Percentiles rank a stretch among this genome's conserved stretches.
Conservation (phyloP, 1,139 yeast genomes). For the Yamadazyma aaseri region DNA sequence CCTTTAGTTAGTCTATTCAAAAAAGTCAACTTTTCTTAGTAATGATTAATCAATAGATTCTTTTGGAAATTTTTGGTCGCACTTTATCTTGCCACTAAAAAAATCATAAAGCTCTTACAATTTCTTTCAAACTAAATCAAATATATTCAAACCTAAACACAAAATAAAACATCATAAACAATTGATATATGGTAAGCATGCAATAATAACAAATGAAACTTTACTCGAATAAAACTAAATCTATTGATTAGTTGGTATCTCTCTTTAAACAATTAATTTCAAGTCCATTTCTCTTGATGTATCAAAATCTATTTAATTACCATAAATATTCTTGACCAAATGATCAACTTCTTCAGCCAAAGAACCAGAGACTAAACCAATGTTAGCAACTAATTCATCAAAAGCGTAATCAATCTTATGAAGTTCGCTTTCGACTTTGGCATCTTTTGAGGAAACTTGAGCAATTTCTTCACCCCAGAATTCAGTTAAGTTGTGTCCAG, state of each 20-base stretch:
- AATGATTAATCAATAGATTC: neutral
- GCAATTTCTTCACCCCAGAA: conserved; percentile 53
- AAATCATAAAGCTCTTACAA: no score
- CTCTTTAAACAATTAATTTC: conserved; percentile 1
- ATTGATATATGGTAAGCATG: no score
- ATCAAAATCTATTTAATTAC: conserved; percentile 5
- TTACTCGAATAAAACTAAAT: conserved; percentile 2
- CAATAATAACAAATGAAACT: neutral
- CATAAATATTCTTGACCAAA: conserved; percentile 11
- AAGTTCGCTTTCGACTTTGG: conserved; percentile 5
- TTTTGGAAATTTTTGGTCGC: neutral
- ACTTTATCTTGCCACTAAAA: neutral
- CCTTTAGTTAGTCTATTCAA: neutral
- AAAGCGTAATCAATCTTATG: conserved; percentile 8
- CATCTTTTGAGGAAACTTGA: conserved; percentile 1
- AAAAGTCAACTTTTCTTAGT: no score
- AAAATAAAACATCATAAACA: conserved; percentile 1
- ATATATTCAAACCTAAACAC: conserved; percentile 1
- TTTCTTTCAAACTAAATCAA: neutral
- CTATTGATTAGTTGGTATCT: conserved; percentile 2
- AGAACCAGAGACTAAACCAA: conserved; percentile 9
- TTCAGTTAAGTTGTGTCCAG: conserved; percentile 70
- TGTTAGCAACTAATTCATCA: conserved; percentile 9
- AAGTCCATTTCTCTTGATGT: no score
- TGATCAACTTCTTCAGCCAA: conserved; percentile 12